Percentiles rank a stretch among this genome's conserved stretches.
These are phyloP conservation scores for Rheum nobile DNA, from an alignment of 148 eudicot species.

Conservation along the genomic window DNA sequence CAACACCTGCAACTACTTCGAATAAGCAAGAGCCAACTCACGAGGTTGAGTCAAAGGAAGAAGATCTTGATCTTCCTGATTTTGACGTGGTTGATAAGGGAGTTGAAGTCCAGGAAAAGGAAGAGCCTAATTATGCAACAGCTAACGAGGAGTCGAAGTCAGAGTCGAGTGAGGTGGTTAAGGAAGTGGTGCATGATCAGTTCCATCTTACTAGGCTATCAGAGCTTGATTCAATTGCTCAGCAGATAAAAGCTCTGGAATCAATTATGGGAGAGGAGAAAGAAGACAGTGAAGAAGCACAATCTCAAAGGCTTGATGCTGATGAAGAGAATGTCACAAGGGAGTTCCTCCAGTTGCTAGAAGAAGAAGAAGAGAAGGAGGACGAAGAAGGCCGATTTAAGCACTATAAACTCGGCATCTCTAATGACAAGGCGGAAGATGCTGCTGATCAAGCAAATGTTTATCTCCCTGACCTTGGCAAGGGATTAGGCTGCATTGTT, in stretches of 20 bases:
- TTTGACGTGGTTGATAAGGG: constrained; percentile 91
- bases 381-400: constrained; percentile 6
- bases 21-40: constrained; percentile 13
- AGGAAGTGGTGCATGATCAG: constrained; percentile 76
- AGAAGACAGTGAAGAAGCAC: constrained; percentile 34
- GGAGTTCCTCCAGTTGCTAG: constrained; percentile 88
- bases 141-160: constrained; percentile 29
- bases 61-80: constrained; percentile 61
- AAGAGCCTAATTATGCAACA: neutral
- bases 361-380: constrained; percentile 6
- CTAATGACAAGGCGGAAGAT: constrained; percentile 24
- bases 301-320: constrained; percentile 51
- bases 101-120: constrained; percentile 38
- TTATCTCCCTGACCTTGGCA: constrained; percentile 74
- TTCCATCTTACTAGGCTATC: constrained; percentile 44
- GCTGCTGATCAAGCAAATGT: constrained; percentile 32
- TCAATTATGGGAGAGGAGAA: constrained; percentile 61
- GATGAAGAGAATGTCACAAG: constrained; percentile 82
- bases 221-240: constrained; percentile 85
- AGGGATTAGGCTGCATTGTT: constrained; percentile 83
- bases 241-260: constrained; percentile 89
- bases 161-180: constrained; percentile 70
- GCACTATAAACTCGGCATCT: constrained; percentile 12
- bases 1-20: constrained; percentile 18
- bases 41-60: constrained; percentile 32